Base-by-base conservation (phyloP, 2,329 filamentous ascomycete genomes). In the Coniochaeta prunicola region DNA sequence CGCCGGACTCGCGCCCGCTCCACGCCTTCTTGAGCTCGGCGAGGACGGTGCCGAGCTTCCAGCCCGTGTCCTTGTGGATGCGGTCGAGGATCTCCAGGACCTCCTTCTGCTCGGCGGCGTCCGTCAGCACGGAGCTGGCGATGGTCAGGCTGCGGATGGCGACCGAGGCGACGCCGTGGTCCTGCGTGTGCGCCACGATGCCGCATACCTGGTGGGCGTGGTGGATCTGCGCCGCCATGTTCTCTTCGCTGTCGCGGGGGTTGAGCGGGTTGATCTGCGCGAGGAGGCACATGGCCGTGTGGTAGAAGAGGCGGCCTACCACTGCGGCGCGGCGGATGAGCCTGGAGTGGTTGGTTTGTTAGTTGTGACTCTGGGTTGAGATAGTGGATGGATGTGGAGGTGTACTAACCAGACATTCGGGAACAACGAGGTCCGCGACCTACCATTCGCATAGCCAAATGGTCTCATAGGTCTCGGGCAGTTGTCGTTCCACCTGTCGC, bases 121-220 rank as follows among this genome's bases (percentile, higher is more conserved):
- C 80, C 0, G 82, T 84, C 4, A 97, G 77, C 56, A 87, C 87
- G 65, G 89, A 85, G 7, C 88, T 88, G 2, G 90, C 90, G 58
- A 94, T 88, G 40, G 87, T 86, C 7, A 97, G 79, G 34, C 89
- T 91, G 10, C 89, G 88, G 40, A 94, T 84, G 2, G 90, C 90
- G 10, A 96, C 86, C 56, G 85, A 89, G 10, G 89, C 86, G 33
- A 96, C 85, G 30, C 90, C 90, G 28, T 84, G 81, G 69, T 96
- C 91, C 66, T 92, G 90, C 57, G 88, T 86, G 69, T 96, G 91
- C 2, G 91, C 90, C 26, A 90, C 86, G 62, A 97, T 96, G 15
- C 93, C 93, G 69, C 92, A 97, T 26, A 96, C 88, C 69, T 92
- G 88, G 64, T 89, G 87, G 0, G 91, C 88, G 68, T 97, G 91